Percentiles rank a stretch among this genome's conserved stretches.
These are phyloP conservation scores for Waltiozyma sp. DNA, from an alignment of 1,139 yeast genomes.

Conservation along the genomic window DNA sequence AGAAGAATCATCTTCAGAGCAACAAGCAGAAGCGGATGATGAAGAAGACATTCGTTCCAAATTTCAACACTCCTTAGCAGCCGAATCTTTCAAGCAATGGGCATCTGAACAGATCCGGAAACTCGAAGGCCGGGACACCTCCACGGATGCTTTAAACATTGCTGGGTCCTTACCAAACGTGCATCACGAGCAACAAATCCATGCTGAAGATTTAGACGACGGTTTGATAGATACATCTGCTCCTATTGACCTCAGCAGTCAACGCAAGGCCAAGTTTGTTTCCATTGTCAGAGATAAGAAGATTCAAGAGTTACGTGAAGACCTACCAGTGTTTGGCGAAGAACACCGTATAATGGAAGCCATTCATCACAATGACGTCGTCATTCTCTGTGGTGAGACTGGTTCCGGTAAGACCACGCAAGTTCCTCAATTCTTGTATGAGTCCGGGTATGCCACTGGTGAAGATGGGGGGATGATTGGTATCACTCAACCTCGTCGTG, in stretches of 20 bases:
- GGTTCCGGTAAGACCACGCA: constrained; percentile 82
- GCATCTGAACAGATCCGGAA: constrained; percentile 36
- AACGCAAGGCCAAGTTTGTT: constrained; percentile 61
- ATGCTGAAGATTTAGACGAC: constrained; percentile 56
- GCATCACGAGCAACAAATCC: constrained; percentile 35
- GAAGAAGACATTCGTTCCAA: constrained; percentile 15
- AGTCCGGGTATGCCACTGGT: constrained; percentile 72
- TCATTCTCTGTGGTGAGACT: constrained; percentile 87
- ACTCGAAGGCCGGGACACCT: constrained; percentile 49
- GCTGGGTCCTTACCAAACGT: constrained; percentile 27
- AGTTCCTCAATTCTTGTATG: constrained; percentile 69
- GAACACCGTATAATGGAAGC: constrained; percentile 96
- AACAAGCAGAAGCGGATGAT: constrained; percentile 17
- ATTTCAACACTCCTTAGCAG: constrained; percentile 22
- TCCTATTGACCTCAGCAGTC: constrained; percentile 40
- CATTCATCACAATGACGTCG: constrained; percentile 81
- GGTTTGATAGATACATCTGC: constrained; percentile 48
- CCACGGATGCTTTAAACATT: constrained; percentile 32
- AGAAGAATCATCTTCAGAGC: constrained; percentile 12
- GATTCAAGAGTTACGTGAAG: constrained; percentile 55
- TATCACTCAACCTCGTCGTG: constrained; percentile 94
- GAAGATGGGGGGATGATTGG: constrained; percentile 84
- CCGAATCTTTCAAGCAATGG: constrained; percentile 43
- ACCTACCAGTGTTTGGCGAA: constrained; percentile 81
- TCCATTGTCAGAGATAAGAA: constrained; percentile 52